Evolutionary conservation across 148 eudicot genomes (phyloP).

Genomic region (Arctostaphylos glauca): DNA sequence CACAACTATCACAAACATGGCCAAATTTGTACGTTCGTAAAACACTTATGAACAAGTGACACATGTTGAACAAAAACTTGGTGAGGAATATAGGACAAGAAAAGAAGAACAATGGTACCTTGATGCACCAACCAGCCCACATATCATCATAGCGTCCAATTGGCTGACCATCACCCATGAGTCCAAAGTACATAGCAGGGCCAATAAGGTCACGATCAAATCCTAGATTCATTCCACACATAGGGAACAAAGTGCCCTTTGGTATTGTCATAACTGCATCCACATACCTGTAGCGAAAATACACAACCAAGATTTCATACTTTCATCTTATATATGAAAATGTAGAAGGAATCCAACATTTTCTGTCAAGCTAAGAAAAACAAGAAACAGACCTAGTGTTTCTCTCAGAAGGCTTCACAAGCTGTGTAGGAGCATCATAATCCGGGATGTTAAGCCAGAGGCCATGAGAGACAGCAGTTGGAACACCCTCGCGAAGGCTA

Average conservation of each 20-base stretch:
- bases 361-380: too few relatives aligned
- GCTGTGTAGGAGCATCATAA: slow-evolving; percentile 75
- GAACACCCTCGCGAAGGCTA: slow-evolving; percentile 61
- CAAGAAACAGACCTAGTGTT: slow-evolving; percentile 40
- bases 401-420: slow-evolving; percentile 65
- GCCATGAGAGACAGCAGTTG: slow-evolving; percentile 72
- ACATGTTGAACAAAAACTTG: not conserved
- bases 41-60: not conserved
- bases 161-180: slow-evolving; percentile 80
- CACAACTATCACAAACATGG: too few relatives aligned
- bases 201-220: slow-evolving; percentile 70
- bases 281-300: slow-evolving; percentile 38
- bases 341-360: too few relatives aligned
- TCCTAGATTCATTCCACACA: slow-evolving; percentile 73
- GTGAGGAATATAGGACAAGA: not conserved
- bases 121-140: slow-evolving; percentile 80
- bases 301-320: not conserved
- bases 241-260: slow-evolving; percentile 59
- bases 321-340: too few relatives aligned
- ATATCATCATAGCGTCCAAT: slow-evolving; percentile 73
- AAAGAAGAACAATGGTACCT: slow-evolving; percentile 31
- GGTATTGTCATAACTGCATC: slow-evolving; percentile 69
- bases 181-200: slow-evolving; percentile 75
- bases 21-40: not conserved
- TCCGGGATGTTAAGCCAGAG: slow-evolving; percentile 76